Evolutionary conservation across 2,329 filamentous ascomycete genomes (phyloP).

Genomic region (Alternaria hordeiaustralica): DNA sequence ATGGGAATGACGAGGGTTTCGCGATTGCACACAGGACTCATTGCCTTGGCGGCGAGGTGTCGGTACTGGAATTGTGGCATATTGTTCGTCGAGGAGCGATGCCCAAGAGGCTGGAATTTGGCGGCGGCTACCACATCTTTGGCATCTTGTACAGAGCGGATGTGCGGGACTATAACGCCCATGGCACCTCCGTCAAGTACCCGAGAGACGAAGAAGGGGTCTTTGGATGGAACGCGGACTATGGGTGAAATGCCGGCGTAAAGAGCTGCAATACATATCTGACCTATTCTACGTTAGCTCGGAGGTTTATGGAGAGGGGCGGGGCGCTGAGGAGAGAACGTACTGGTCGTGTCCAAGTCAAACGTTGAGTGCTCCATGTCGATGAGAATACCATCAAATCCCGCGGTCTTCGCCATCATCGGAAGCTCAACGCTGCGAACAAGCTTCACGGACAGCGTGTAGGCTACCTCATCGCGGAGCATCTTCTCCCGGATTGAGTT

Average conservation of each 20-base stretch:
- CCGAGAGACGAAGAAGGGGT: conserved; percentile 48
- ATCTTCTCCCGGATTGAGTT: conserved; percentile 42
- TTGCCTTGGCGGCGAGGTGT: conserved; percentile 40
- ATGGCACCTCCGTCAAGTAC: conserved; percentile 52
- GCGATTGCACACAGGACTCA: conserved; percentile 46
- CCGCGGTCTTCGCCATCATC: conserved; percentile 51
- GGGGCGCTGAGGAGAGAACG: not conserved
- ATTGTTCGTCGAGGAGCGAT: conserved; percentile 46
- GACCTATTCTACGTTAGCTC: conserved; percentile 16
- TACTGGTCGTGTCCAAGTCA: conserved; percentile 41
- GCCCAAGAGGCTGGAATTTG: conserved; percentile 50
- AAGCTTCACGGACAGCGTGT: conserved; percentile 42
- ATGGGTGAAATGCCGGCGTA: conserved; percentile 52
- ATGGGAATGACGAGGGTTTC: conserved; percentile 53
- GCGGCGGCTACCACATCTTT: conserved; percentile 47
- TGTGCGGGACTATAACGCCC: conserved; percentile 53
- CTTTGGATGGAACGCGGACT: conserved; percentile 52
- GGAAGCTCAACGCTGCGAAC: conserved; percentile 46
- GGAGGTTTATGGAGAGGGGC: not conserved
- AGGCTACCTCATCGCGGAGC: conserved; percentile 37
- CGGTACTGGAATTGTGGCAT: conserved; percentile 48
- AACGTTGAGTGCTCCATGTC: conserved; percentile 56
- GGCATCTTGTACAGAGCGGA: conserved; percentile 48
- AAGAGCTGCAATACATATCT: conserved; percentile 50
- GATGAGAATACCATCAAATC: conserved; percentile 53